Conservation (phyloP, 2,329 filamentous ascomycete species). For the Aschersonia sp. region DNA sequence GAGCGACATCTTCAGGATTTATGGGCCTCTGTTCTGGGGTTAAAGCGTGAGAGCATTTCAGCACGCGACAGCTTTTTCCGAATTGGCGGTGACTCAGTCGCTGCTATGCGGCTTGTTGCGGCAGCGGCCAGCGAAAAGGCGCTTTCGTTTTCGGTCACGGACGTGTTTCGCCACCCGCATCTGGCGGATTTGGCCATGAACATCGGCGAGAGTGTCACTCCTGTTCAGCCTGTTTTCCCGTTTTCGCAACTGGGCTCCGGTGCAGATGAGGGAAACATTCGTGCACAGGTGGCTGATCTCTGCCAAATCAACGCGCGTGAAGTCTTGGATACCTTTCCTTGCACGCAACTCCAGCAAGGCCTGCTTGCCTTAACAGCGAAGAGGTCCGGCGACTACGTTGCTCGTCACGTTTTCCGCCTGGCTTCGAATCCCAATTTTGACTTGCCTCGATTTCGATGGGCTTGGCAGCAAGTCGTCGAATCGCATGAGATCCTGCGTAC, state of each 20-base stretch:
- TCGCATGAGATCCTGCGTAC: conserved; percentile 25
- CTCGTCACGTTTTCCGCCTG: conserved; percentile 23
- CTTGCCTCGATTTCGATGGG: conserved; percentile 17
- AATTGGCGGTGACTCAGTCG: conserved; percentile 21
- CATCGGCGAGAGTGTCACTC: neutral
- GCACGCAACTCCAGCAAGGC: conserved; percentile 9
- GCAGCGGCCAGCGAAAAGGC: neutral
- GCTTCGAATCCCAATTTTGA: conserved; percentile 8
- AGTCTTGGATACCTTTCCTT: conserved; percentile 8
- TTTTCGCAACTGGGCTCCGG: neutral
- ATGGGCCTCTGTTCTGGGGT: conserved; percentile 6
- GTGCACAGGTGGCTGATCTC: conserved; percentile 3
- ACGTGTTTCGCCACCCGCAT: neutral
- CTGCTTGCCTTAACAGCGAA: conserved; percentile 7
- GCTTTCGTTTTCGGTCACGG: neutral
- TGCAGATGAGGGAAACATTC: neutral
- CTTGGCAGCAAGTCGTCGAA: conserved; percentile 20
- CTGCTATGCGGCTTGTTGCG: conserved; percentile 5
- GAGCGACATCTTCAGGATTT: conserved; percentile 4
- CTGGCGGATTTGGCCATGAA: neutral
- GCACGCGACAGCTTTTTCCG: conserved; percentile 6
- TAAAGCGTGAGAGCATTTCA: conserved; percentile 4
- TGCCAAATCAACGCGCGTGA: conserved; percentile 3
- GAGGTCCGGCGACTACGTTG: conserved; percentile 6
- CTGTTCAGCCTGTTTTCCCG: neutral